Conservation (phyloP, 441 rosid species). For the Gossypium schwendimanii region DNA sequence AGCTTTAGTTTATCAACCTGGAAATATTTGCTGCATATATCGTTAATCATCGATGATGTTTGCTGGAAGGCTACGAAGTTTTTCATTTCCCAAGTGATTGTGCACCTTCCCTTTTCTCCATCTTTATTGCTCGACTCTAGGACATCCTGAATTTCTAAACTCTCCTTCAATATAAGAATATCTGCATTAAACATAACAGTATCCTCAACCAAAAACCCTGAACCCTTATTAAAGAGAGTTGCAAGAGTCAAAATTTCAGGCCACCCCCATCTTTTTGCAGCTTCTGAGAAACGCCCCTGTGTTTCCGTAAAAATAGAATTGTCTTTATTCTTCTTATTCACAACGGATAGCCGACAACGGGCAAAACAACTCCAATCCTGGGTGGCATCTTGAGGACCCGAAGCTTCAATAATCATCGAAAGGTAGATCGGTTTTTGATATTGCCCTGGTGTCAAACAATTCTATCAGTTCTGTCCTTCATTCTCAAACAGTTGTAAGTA, state of each 20-base stretch:
- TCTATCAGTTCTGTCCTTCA: conserved; percentile 35
- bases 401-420: conserved; percentile 96
- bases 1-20: conserved; percentile 96
- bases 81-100: conserved; percentile 91
- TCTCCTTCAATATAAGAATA: conserved; percentile 95
- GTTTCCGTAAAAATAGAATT: conserved; percentile 86
- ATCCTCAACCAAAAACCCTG: conserved; percentile 92
- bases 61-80: conserved; percentile 85
- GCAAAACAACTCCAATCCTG: conserved; percentile 97
- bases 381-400: conserved; percentile 76
- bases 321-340: conserved; percentile 77
- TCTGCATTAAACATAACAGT: conserved; percentile 81
- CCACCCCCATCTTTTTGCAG: conserved; percentile 98
- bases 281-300: conserved; percentile 91
- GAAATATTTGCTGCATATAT: conserved; percentile 91
- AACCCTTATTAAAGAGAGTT: conserved; percentile 92
- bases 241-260: conserved; percentile 95
- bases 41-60: conserved; percentile 84
- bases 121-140: conserved; percentile 41
- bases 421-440: conserved; percentile 98
- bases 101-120: conserved; percentile 54
- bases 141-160: conserved; percentile 67
- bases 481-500: not conserved
- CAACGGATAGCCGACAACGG: conserved; percentile 81
- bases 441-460: conserved; percentile 76